These are phyloP conservation scores for Pseudomicrostroma phylloplanum DNA, from an alignment of 1,284 basidiomycete genomes.

Conservation along the genomic window DNA sequence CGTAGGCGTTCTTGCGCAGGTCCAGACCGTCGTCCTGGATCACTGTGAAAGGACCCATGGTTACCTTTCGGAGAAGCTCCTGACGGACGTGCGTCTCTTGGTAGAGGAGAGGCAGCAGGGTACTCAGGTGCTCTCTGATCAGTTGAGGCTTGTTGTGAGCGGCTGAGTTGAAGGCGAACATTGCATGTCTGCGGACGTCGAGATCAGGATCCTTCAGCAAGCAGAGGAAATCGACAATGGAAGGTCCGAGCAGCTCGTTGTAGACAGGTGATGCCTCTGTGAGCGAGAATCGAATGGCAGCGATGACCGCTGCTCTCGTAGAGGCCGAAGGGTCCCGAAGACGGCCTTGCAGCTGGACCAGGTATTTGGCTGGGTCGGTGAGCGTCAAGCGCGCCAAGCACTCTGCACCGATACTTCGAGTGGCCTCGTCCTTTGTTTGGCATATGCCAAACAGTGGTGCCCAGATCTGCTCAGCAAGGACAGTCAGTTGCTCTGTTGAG, in stretches of 20 bases:
- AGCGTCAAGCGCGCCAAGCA: slow-evolving; percentile 92
- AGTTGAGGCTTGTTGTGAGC: slow-evolving; percentile 89
- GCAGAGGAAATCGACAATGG: slow-evolving; percentile 82
- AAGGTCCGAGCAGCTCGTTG: slow-evolving; percentile 77
- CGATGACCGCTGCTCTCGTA: slow-evolving; percentile 76
- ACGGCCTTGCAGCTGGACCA: slow-evolving; percentile 61
- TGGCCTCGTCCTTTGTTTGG: slow-evolving; percentile 67
- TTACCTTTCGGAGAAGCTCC: slow-evolving; percentile 60
- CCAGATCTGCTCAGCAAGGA: slow-evolving; percentile 82
- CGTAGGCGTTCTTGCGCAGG: slow-evolving; percentile 80
- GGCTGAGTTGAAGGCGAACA: slow-evolving; percentile 81
- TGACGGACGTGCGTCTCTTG: slow-evolving; percentile 71
- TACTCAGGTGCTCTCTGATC: slow-evolving; percentile 71
- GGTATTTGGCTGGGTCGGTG: slow-evolving; percentile 76
- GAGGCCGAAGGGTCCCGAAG: slow-evolving; percentile 55
- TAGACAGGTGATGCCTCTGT: slow-evolving; percentile 75
- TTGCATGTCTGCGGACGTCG: slow-evolving; percentile 37
- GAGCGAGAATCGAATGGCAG: slow-evolving; percentile 90
- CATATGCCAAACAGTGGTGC: slow-evolving; percentile 56
- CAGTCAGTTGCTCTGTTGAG: slow-evolving; percentile 71
- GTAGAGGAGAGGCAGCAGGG: slow-evolving; percentile 76
- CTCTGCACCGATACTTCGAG: slow-evolving; percentile 87
- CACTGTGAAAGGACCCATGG: slow-evolving; percentile 98
- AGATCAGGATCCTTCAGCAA: slow-evolving; percentile 73
- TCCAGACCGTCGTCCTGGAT: slow-evolving; percentile 89